A percentile compares a stretch with the other conserved stretches of the same genome.
Evolutionary conservation across 331 rosid species (phyloP).

Genomic region (Malus hybrid): DNA sequence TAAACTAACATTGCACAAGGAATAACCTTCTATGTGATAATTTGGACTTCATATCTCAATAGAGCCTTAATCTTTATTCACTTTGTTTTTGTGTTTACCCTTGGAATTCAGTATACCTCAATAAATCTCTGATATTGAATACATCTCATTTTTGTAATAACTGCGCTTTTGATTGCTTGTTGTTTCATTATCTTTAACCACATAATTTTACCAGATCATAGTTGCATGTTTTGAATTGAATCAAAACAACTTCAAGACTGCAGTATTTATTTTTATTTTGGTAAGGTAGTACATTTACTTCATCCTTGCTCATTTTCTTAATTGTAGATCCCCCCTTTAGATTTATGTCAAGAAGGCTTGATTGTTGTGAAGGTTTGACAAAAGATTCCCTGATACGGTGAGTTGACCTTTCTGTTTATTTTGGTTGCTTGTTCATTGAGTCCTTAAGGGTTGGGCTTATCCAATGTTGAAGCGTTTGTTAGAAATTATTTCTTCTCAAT

Average conservation of each 20-base stretch:
- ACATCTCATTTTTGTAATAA: background rate
- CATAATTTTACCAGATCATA: background rate
- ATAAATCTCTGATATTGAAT: background rate
- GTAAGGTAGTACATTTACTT: background rate
- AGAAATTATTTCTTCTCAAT: background rate
- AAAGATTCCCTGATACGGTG: constrained; percentile 50
- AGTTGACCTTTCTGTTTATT: constrained; percentile 2
- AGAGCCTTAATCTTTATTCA: background rate
- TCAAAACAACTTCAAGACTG: background rate
- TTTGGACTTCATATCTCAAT: background rate
- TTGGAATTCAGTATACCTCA: background rate
- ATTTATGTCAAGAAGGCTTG: constrained; percentile 11
- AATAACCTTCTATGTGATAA: background rate
- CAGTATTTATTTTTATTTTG: background rate
- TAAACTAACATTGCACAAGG: constrained; percentile 2
- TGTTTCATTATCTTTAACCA: background rate
- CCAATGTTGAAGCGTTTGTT: background rate
- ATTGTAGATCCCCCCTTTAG: constrained; percentile 36
- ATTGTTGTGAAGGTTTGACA: constrained; percentile 23
- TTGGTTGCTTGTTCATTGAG: background rate
- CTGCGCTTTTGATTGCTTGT: background rate
- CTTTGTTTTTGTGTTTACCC: constrained; percentile 5
- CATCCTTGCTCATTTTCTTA: constrained; percentile 5
- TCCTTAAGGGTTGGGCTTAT: background rate
- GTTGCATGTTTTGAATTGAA: background rate